Evolutionary conservation across 805 yeast genomes (phyloP), one percentile per base, ranked within the genome.

Genomic region (Candida ortonii): DNA sequence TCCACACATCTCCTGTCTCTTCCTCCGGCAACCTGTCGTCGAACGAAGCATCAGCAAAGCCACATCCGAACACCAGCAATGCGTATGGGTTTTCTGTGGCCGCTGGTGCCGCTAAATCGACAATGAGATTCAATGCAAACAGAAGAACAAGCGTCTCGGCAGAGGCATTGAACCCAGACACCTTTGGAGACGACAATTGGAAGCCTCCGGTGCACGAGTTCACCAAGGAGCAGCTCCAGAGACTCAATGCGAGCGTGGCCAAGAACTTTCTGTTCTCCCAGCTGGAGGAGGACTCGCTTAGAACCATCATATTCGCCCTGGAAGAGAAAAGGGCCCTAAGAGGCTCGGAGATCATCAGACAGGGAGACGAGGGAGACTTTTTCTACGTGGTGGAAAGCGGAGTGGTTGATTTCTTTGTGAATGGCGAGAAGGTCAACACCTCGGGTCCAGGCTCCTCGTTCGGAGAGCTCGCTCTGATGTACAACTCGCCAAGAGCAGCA

Each of bases 391-490:
- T 89, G 36, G 97, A 89, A 62, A 61, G 67, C 6, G 98, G 98
- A 36, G 62, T 71, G 2, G 96, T 93, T 37, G 90, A 86, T 43
- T 89, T 79, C 52, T 73, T 70, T 49, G 89, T 84, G 20, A 76
- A 86, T 57, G 83, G 78, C 33, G 57, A 71, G 27, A 73, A 78
- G 52, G 90, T 88, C 23, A 80, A 76, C 55, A 68, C 83, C 1
- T 73, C 85, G n/a, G 82, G 85, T 7, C 78, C 86, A 24, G 97
- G 97, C 6, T 77, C 95, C 4, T 80, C 90, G 28, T 93, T 93
- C 62, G 98, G 98, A 56, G 98, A 93, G 62, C 73, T 93, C 53
- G 98, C 98, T 3, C 72, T 93, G 51, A 88, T 93, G 96, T 90
- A 93, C 67, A 90, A 93, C 61, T 80, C 96, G 13, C 97, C 97